Evolutionary conservation across 2,329 filamentous ascomycete genomes (phyloP), one percentile per base, ranked within the genome.

Genomic region (Aotearoamyces nothofagi): DNA sequence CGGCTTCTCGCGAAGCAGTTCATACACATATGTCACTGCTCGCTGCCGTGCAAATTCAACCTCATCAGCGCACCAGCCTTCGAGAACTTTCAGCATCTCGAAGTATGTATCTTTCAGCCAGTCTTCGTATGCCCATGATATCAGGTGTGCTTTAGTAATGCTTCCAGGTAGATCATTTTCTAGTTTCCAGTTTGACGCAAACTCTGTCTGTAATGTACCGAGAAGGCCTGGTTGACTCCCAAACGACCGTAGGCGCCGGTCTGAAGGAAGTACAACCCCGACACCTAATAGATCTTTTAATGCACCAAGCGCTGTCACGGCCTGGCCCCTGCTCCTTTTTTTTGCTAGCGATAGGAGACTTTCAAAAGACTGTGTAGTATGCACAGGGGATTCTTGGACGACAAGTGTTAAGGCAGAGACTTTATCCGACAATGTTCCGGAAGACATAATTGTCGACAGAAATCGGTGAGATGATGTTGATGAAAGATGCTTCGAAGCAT

Each of bases 101-200:
- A 96, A 98, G 53, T 92, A 98, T 19, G 78, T 75, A 34, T 78
- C 75, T 58, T 98, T 98, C 33, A 98, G 58, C 78, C 87, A 94
- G 50, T 94, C 82, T 52, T 98, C 90, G 41, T 79, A 98, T 1
- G 75, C 75, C 87, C 87, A 98, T 11, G 73, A 63, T 12, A 98
- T 70, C 39, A 98, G 55, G 51, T 96, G 84, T 9, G 66, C 61
- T 40, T 81, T 70, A 22, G 79, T 73, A 15, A 96, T 56, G 25
- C 69, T 69, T 8, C 72, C 72, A 0, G 87, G 87, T 4, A 96
- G 57, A 23, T 66, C 59, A 34, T 84, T 70, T n/a, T 69, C 67
- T 9, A 60, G 49, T 11, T 61, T 68, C 86, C 86, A 94, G 9
- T 49, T 52, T 16, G 52, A 34, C 17, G 59, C 58, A 9, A 60